These are phyloP conservation scores for Salix dunnii DNA, from an alignment of 345 rosid species.

Conservation along the genomic window DNA sequence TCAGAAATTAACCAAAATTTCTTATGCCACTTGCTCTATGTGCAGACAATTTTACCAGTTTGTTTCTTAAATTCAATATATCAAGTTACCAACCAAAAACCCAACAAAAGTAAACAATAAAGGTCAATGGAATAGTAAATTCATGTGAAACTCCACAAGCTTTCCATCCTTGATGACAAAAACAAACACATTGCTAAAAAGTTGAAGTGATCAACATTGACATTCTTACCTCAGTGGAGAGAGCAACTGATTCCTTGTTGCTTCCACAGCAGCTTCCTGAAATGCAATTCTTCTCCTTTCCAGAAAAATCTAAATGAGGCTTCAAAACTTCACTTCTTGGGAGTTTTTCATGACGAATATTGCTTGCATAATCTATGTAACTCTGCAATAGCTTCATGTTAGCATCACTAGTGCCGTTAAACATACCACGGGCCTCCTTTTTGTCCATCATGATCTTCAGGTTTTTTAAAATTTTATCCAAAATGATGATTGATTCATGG, in stretches of 20 bases:
- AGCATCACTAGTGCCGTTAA: conserved; percentile 32
- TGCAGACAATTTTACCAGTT: neutral
- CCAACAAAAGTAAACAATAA: neutral
- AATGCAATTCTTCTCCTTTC: conserved; percentile 19
- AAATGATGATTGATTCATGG: conserved; percentile 46
- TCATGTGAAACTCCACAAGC: neutral
- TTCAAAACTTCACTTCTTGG: conserved; percentile 20
- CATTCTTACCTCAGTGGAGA: conserved; percentile 48
- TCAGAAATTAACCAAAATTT: neutral
- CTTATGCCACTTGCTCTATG: neutral
- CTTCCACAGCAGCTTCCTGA: conserved; percentile 33
- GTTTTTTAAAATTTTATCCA: conserved; percentile 52
- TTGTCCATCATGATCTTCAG: conserved; percentile 45
- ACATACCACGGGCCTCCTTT: conserved; percentile 24
- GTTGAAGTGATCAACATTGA: neutral
- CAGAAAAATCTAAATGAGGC: conserved; percentile 18
- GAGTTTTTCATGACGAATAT: conserved; percentile 31
- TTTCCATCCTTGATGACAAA: neutral
- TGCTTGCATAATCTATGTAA: conserved; percentile 44
- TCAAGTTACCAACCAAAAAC: neutral
- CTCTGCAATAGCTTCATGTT: conserved; percentile 42
- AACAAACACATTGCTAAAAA: neutral
- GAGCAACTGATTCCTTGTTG: conserved; percentile 31
- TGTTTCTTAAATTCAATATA: neutral
- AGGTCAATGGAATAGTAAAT: neutral